These are phyloP conservation scores for Stenogyne calaminthoides DNA, from an alignment of 305 asterid species.

Conservation along the genomic window DNA sequence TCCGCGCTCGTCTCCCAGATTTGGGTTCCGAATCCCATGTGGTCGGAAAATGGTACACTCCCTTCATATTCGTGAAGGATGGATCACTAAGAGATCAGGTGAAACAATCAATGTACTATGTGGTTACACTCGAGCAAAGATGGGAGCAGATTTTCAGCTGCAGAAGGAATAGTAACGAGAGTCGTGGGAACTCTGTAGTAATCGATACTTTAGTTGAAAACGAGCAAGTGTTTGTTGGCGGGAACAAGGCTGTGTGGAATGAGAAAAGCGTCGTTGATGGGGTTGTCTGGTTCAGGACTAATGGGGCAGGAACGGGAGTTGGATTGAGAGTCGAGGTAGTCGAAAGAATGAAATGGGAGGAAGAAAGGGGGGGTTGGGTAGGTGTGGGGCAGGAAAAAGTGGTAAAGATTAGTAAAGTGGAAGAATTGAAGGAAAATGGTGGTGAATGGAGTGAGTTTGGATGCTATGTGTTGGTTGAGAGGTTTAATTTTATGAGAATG, in stretches of 20 bases:
- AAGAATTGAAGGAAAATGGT: slow-evolving; percentile 30
- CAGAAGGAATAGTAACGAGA: background rate
- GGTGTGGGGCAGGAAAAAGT: slow-evolving; percentile 35
- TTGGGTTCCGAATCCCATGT: slow-evolving; percentile 30
- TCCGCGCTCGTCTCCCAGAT: slow-evolving; percentile 49
- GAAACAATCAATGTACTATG: slow-evolving; percentile 48
- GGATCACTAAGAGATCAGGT: slow-evolving; percentile 47
- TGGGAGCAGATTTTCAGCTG: slow-evolving; percentile 60
- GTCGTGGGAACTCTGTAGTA: slow-evolving; percentile 30
- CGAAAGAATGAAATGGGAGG: slow-evolving; percentile 71
- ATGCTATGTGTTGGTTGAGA: slow-evolving; percentile 68
- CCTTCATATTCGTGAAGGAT: slow-evolving; percentile 63
- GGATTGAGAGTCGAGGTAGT: slow-evolving; percentile 60
- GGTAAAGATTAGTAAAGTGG: slow-evolving; percentile 40
- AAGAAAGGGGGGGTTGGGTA: slow-evolving; percentile 47
- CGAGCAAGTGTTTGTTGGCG: slow-evolving; percentile 43
- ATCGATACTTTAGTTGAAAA: slow-evolving; percentile 46
- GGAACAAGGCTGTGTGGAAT: slow-evolving; percentile 45
- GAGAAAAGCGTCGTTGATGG: slow-evolving; percentile 35
- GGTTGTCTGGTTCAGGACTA: slow-evolving; percentile 45
- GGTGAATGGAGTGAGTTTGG: slow-evolving; percentile 48
- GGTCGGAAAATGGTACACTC: slow-evolving; percentile 72
- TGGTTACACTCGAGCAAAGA: slow-evolving; percentile 57
- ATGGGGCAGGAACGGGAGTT: slow-evolving; percentile 29
- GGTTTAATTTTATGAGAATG: slow-evolving; percentile 56